phyloP scores from a whole-genome alignment of 768 basidiomycete genomes.

The Paxillus involutus region DNA sequence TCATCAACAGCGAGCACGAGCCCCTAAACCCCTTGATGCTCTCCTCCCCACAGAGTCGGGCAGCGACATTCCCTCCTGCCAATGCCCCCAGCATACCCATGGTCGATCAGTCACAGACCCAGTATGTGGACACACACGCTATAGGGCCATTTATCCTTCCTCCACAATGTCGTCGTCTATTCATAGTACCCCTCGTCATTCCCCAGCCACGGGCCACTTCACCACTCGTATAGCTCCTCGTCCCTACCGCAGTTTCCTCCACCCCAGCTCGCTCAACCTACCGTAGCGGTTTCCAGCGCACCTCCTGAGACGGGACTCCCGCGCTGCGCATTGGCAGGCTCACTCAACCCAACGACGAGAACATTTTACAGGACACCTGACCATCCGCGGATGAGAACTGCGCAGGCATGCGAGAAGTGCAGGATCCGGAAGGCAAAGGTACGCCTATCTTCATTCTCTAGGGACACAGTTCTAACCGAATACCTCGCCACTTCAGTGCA shows the following conservation, averaged over 20 bases:
- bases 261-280: slow-evolving; percentile 1
- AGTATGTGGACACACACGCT: neutral
- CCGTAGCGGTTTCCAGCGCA: neutral
- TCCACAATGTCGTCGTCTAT: neutral
- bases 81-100: neutral
- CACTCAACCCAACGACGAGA: slow-evolving; percentile 63
- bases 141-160: neutral
- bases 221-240: neutral
- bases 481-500: slow-evolving; percentile 47
- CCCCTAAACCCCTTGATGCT: neutral
- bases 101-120: neutral
- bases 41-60: neutral
- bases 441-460: slow-evolving; percentile 12
- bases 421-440: slow-evolving; percentile 75
- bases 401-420: slow-evolving; percentile 77
- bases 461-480: neutral
- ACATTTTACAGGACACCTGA: slow-evolving; percentile 65
- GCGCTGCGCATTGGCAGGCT: slow-evolving; percentile 48
- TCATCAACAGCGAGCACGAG: neutral
- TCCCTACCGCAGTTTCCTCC: slow-evolving; percentile 1
- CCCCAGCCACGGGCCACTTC: neutral
- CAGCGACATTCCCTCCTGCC: neutral
- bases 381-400: slow-evolving; percentile 64
- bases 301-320: slow-evolving; percentile 8
- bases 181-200: neutral